These are phyloP conservation scores for Fistulinella prunicolor DNA, from an alignment of 768 basidiomycete species.

Conservation along the genomic window DNA sequence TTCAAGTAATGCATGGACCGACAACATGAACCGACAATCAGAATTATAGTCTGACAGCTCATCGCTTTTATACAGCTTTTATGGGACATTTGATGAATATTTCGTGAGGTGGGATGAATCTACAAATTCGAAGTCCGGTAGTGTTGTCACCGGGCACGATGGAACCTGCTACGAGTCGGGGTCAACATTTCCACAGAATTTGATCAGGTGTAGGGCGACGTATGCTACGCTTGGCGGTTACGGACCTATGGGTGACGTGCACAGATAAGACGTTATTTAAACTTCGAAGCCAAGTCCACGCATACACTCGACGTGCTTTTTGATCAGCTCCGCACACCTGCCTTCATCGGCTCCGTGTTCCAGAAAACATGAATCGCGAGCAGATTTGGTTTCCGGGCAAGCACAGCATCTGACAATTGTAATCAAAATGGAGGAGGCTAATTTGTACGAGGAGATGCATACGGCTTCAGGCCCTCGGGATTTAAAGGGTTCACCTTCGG, in stretches of 20 bases:
- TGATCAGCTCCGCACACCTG: slow-evolving; percentile 78
- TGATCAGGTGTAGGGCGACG: neutral
- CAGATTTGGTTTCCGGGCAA: slow-evolving; percentile 88
- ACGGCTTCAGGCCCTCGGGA: slow-evolving; percentile 95
- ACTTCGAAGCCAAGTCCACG: slow-evolving; percentile 83
- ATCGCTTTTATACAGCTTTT: no score
- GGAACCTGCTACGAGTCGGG: neutral
- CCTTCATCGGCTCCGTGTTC: slow-evolving; percentile 61
- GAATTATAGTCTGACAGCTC: no score
- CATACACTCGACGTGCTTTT: slow-evolving; percentile 90
- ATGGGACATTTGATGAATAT: neutral
- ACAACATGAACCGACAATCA: no score
- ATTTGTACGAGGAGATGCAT: slow-evolving; percentile 28
- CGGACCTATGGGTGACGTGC: neutral
- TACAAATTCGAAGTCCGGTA: neutral
- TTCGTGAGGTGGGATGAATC: slow-evolving; percentile 9
- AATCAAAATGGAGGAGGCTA: neutral
- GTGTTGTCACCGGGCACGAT: neutral
- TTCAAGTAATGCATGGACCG: no score
- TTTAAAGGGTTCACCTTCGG: slow-evolving; percentile 87
- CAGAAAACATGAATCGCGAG: slow-evolving; percentile 94
- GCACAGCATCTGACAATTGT: slow-evolving; percentile 77
- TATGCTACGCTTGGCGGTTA: no score
- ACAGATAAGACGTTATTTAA: slow-evolving; percentile 27
- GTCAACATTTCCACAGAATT: slow-evolving; percentile 2